phyloP scores from a whole-genome alignment of 2,329 filamentous ascomycete species.

The Colletotrichum sp. region DNA sequence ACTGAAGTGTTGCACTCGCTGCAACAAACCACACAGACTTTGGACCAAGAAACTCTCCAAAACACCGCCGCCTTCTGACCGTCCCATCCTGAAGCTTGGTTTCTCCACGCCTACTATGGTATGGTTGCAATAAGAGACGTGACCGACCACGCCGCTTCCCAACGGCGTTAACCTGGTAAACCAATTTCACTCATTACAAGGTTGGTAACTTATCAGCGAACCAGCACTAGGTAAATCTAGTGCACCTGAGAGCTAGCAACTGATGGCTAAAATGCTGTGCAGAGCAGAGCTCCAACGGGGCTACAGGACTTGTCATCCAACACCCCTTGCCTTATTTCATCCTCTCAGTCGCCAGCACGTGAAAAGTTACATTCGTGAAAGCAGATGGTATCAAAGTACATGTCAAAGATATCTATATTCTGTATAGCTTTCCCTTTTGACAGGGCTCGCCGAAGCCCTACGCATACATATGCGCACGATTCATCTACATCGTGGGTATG shows the following conservation, averaged over 20 bases:
- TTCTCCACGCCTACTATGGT: not conserved
- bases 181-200: no score
- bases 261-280: no score
- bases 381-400: not conserved
- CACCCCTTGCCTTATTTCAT: no score
- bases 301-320: no score
- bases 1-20: not conserved
- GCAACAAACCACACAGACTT: not conserved
- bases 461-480: constrained; percentile 14
- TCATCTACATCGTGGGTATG: constrained; percentile 17
- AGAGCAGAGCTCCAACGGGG: no score
- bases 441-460: not conserved
- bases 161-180: no score
- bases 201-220: no score
- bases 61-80: not conserved
- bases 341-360: no score
- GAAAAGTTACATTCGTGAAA: no score
- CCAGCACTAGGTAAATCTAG: no score
- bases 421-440: constrained; percentile 1
- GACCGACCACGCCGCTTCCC: not conserved
- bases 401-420: constrained; percentile 3
- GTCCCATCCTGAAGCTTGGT: not conserved
- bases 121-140: not conserved
- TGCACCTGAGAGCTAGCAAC: no score
- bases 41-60: not conserved